These are phyloP conservation scores for Claviceps pazoutovae DNA, from an alignment of 2,329 filamentous ascomycete genomes.

Conservation along the genomic window DNA sequence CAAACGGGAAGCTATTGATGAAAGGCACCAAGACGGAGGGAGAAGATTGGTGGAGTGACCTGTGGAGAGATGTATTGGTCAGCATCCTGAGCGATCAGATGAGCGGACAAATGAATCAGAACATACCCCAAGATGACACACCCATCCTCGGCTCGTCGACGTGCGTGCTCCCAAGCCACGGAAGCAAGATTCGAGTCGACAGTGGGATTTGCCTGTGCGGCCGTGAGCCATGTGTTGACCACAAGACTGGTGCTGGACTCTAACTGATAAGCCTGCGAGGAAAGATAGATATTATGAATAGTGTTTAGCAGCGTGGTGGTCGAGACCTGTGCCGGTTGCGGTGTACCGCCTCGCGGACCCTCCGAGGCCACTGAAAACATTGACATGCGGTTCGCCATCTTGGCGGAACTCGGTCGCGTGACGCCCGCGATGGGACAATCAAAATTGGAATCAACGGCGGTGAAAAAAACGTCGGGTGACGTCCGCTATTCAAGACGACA, in stretches of 20 bases:
- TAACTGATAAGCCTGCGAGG: constrained; percentile 68
- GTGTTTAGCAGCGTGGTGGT: constrained; percentile 88
- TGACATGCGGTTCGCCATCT: constrained; percentile 52
- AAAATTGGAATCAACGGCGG: constrained; percentile 11
- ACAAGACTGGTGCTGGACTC: constrained; percentile 85
- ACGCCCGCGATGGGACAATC: constrained; percentile 26
- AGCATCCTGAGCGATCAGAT: constrained; percentile 1
- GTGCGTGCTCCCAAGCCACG: constrained; percentile 91
- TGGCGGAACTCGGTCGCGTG: constrained; percentile 11
- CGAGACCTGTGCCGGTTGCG: constrained; percentile 68
- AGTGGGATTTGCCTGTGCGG: constrained; percentile 54
- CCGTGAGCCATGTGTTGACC: constrained; percentile 90
- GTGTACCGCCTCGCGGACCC: constrained; percentile 44
- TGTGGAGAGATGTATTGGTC: constrained; percentile 22
- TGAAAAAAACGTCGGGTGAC: not conserved
- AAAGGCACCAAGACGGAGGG: constrained; percentile 77
- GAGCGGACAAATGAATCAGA: not conserved
- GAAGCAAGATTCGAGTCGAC: constrained; percentile 66
- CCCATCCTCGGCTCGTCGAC: constrained; percentile 85
- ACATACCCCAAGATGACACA: constrained; percentile 78
- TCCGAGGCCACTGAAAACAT: constrained; percentile 56
- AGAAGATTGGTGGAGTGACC: constrained; percentile 76
- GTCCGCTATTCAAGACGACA: not conserved
- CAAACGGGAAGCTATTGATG: constrained; percentile 64
- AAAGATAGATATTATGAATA: constrained; percentile 77